Evolutionary conservation across 1,139 yeast genomes (phyloP), one percentile per base, ranked within the genome.

Genomic region (Hyphopichia fennica): DNA sequence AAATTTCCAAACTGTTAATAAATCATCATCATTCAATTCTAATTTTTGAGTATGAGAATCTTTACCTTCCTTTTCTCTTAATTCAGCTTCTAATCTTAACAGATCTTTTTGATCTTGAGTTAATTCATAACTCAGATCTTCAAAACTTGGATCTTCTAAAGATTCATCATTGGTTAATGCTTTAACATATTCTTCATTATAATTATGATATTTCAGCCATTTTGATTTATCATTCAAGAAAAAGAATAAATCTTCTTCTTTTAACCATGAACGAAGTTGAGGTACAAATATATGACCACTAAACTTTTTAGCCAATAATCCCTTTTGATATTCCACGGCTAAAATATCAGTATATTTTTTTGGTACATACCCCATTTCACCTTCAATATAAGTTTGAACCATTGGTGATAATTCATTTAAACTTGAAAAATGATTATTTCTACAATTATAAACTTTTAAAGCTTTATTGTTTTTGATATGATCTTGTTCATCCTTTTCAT

Each of bases 331-430:
- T 49, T 71, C 77, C 5, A 48, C 57, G 3, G 54, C 44, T 25
- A 71, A 56, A 13, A 67, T 54, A 4, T 55, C 55, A 3, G 62
- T 50, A 47, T 58, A 69, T 49, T 39, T 56, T 44, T 46, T 52
- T 5, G 76, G 76, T 11, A 69, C 53, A 48, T 69, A 71, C 2
- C 72, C 75, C 22, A 63, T 47, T 51, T 69, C 75, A 9, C 75
- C 75, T 51, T 70, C 75, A 15, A 69, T 54, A 19, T 44, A 37
- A 0, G 68, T 46, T 43, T 59, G 53, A 11, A 54, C 42, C 35
- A 64, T 51, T 16, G 69, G 69, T 16, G 54, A 52, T 11, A 62
- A 43, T 44, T 62, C 64, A 37, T 51, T 45, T 31, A 56, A 50
- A 19, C 52, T 41, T 23, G 54, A 49, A 40, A 62, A 62, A 49